phyloP scores from a whole-genome alignment of 257 asterid genomes.

The Knoxia roxburghii region DNA sequence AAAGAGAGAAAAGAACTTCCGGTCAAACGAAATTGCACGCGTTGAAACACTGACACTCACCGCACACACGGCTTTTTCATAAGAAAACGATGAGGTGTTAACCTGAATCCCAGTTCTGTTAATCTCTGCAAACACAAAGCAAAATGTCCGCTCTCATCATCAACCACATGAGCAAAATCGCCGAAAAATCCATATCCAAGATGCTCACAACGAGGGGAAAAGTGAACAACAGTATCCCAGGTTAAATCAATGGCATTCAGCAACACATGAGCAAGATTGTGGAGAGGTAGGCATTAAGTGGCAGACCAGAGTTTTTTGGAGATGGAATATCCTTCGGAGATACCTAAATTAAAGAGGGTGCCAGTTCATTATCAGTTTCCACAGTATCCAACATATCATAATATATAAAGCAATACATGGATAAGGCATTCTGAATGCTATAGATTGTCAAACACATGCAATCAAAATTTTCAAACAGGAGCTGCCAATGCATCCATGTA shows the following conservation, averaged over 20 bases:
- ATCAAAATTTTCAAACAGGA: neutral
- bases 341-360: constrained; percentile 40
- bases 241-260: constrained; percentile 96
- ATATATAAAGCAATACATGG: neutral
- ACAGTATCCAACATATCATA: constrained; percentile 2
- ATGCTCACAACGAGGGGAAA: constrained; percentile 59
- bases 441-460: neutral
- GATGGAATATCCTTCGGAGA: constrained; percentile 85
- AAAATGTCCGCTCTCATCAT: constrained; percentile 95
- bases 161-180: constrained; percentile 94
- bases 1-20: constrained; percentile 14
- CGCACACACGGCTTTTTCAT: neutral
- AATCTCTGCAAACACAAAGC: constrained; percentile 93
- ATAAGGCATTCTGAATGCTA: neutral
- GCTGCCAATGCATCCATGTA: neutral
- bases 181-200: constrained; percentile 88
- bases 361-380: neutral
- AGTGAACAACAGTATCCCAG: constrained; percentile 97
- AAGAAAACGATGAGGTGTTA: neutral
- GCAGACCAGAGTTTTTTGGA: constrained; percentile 63
- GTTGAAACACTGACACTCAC: neutral
- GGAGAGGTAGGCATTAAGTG: constrained; percentile 90
- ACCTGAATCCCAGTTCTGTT: constrained; percentile 87
- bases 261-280: constrained; percentile 95
- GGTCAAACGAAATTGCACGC: neutral